phyloP scores from a whole-genome alignment of 257 asterid species.

The Haberlea rhodopensis region DNA sequence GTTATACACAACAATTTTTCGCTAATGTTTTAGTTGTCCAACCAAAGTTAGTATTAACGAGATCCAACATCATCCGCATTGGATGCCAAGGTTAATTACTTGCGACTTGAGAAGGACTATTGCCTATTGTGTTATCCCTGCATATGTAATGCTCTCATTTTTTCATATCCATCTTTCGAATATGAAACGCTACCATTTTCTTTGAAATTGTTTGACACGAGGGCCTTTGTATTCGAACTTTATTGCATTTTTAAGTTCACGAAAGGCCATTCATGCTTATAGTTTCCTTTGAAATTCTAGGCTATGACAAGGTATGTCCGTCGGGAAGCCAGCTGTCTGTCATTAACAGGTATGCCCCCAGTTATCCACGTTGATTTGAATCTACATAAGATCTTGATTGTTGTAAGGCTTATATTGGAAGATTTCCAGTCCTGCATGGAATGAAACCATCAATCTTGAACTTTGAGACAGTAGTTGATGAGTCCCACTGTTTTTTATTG shows the following conservation, averaged over 20 bases:
- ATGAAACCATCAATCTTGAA: background rate
- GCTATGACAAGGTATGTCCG: slow-evolving; percentile 83
- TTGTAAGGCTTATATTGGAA: slow-evolving; percentile 14
- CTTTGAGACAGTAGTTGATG: background rate
- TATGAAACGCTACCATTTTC: background rate
- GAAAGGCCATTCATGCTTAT: slow-evolving; percentile 20
- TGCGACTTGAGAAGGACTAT: background rate
- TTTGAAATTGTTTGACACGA: background rate
- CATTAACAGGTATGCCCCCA: slow-evolving; percentile 62
- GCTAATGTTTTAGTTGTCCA: background rate
- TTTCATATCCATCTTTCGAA: background rate
- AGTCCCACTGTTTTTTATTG: background rate
- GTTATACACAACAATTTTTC: too few species aligned
- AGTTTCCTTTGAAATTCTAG: slow-evolving; percentile 34
- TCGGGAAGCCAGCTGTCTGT: slow-evolving; percentile 64
- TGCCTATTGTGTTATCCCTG: slow-evolving; percentile 5
- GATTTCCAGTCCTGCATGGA: background rate
- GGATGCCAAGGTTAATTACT: background rate
- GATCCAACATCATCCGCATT: background rate
- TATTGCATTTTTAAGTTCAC: slow-evolving; percentile 2
- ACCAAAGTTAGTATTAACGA: background rate
- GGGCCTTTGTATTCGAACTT: slow-evolving; percentile 9
- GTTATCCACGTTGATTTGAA: slow-evolving; percentile 1
- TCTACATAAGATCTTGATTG: slow-evolving; percentile 14
- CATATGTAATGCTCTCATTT: slow-evolving; percentile 3